phyloP scores from a whole-genome alignment of 148 eudicot genomes.

The Rhododendron simsii region DNA sequence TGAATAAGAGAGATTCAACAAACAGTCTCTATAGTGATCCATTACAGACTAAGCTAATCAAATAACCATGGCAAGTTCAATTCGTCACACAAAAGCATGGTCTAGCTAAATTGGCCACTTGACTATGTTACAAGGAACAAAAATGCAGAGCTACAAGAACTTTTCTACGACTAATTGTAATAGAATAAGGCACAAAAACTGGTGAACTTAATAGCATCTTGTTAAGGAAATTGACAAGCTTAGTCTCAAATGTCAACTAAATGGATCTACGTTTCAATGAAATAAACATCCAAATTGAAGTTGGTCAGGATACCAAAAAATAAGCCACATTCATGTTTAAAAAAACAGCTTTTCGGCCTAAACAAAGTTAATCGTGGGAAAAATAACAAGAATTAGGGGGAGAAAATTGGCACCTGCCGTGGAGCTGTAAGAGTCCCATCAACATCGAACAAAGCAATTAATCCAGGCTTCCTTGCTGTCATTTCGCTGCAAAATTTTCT shows the following conservation, averaged over 20 bases:
- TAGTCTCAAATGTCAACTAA: too few species aligned
- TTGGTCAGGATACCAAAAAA: not conserved
- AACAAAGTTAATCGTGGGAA: not conserved
- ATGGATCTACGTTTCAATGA: not conserved
- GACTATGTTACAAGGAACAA: too few species aligned
- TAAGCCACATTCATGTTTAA: not conserved
- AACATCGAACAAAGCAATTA: slow-evolving; percentile 90
- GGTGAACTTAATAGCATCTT: too few species aligned
- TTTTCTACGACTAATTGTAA: too few species aligned
- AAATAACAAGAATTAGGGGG: not conserved
- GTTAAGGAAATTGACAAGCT: too few species aligned
- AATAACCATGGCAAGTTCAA: too few species aligned
- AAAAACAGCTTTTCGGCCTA: too few species aligned
- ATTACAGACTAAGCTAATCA: not conserved
- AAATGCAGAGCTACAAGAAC: too few species aligned
- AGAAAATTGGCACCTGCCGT: slow-evolving; percentile 46
- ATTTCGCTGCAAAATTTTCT: slow-evolving; percentile 19
- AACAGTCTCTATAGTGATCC: not conserved
- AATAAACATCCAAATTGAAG: not conserved
- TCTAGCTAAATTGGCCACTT: too few species aligned
- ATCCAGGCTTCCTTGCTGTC: slow-evolving; percentile 62
- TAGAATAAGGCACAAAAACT: too few species aligned
- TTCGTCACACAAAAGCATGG: too few species aligned
- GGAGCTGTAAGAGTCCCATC: slow-evolving; percentile 97
- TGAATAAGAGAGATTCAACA: not conserved